Conservation (phyloP, 2,329 filamentous ascomycete genomes). For the Cladophialophora carrionii region DNA sequence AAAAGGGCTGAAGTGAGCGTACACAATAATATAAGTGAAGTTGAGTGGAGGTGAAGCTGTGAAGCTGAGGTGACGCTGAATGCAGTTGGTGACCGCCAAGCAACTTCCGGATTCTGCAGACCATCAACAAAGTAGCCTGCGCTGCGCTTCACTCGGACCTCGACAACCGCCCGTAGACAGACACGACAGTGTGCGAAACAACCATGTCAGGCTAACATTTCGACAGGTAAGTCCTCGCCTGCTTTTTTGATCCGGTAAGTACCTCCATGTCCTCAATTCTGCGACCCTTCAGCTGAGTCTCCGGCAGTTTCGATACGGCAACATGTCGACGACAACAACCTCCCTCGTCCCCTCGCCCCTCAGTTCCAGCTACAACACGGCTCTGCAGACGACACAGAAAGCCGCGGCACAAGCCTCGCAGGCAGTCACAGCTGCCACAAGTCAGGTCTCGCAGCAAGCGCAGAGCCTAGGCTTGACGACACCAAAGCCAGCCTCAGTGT, state of each 20-base stretch:
- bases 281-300: not conserved
- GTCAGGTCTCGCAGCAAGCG: constrained; percentile 4
- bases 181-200: constrained; percentile 6
- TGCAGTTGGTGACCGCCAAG: not conserved
- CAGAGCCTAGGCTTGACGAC: constrained; percentile 10
- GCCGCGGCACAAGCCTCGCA: constrained; percentile 7
- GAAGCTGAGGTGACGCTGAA: not conserved
- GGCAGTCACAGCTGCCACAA: constrained; percentile 14
- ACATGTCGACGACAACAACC: constrained; percentile 31
- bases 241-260: constrained; percentile 4
- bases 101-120: not conserved
- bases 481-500: not conserved
- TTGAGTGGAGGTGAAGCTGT: not conserved
- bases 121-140: not conserved
- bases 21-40: not conserved
- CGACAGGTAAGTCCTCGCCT: constrained; percentile 11
- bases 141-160: not conserved
- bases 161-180: not conserved
- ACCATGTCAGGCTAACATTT: constrained; percentile 13
- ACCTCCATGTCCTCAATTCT: not conserved
- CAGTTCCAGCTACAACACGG: constrained; percentile 14
- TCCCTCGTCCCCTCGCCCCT: constrained; percentile 26
- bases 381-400: constrained; percentile 21
- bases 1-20: not conserved
- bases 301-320: constrained; percentile 2